A percentile compares a stretch with the other conserved stretches of the same genome.
Conservation (phyloP, 2,329 filamentous ascomycete genomes). For the Ascochyta lentis region DNA sequence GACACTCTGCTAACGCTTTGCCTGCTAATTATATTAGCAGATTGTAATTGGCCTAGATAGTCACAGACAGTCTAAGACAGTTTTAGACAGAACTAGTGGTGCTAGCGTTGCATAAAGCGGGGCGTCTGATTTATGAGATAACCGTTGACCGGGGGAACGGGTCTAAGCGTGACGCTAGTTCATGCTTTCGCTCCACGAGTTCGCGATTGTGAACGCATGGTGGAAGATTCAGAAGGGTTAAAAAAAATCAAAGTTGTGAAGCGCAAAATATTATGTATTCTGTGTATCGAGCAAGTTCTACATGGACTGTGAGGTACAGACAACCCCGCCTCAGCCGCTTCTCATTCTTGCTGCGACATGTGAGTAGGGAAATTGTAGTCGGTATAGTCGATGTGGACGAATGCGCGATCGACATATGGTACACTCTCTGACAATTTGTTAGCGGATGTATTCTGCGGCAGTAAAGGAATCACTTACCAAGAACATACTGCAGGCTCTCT, state of each 20-base stretch:
- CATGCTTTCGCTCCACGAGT: not conserved
- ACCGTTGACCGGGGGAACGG: slow-evolving; percentile 6
- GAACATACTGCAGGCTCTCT: slow-evolving; percentile 80
- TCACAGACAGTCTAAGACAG: no score
- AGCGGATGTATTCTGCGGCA: slow-evolving; percentile 1
- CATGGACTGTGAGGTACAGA: no score
- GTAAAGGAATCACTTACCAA: slow-evolving; percentile 56
- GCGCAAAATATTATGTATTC: no score
- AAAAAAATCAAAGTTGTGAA: no score
- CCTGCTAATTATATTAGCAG: no score
- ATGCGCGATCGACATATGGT: slow-evolving; percentile 70
- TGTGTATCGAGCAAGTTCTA: no score
- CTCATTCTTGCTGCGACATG: slow-evolving; percentile 56
- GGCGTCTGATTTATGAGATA: no score
- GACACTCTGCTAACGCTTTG: no score
- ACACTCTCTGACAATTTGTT: slow-evolving; percentile 64
- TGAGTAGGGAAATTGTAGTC: slow-evolving; percentile 59
- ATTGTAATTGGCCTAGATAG: no score
- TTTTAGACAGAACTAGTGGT: no score
- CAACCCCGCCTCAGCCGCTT: not conserved
- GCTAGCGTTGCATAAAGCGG: no score
- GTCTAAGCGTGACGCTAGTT: slow-evolving; percentile 4
- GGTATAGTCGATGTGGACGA: slow-evolving; percentile 61
- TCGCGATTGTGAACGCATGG: not conserved
- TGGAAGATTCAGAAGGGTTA: no score